phyloP scores from a whole-genome alignment of 2,329 filamentous ascomycete genomes.

The Colletotrichum sp. region DNA sequence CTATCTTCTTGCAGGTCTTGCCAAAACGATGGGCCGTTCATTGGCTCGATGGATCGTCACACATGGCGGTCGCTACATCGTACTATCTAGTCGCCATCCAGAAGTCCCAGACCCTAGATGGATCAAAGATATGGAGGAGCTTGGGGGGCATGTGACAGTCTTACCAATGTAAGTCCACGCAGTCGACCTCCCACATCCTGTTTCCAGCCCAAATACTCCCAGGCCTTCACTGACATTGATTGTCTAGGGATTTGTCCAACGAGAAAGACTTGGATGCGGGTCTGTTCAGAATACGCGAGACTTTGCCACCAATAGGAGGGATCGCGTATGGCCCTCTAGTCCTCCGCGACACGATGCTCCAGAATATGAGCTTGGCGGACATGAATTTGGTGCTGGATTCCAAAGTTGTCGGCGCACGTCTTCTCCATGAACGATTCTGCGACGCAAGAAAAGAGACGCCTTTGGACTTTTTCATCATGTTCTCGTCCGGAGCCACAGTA shows the following conservation, averaged over 20 bases:
- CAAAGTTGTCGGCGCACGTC: constrained; percentile 36
- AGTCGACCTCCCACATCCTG: neutral
- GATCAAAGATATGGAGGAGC: neutral
- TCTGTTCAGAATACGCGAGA: constrained; percentile 9
- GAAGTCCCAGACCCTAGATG: constrained; percentile 11
- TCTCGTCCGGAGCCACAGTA: constrained; percentile 33
- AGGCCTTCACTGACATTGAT: neutral
- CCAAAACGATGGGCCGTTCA: constrained; percentile 35
- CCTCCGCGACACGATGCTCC: constrained; percentile 38
- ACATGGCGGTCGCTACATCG: constrained; percentile 35
- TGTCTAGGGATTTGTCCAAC: neutral
- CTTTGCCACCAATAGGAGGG: constrained; percentile 40
- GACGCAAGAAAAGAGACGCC: neutral
- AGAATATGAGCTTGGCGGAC: constrained; percentile 28
- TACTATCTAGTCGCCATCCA: constrained; percentile 39
- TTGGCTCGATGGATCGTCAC: constrained; percentile 38
- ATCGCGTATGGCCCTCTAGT: constrained; percentile 50
- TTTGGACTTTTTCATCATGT: constrained; percentile 41
- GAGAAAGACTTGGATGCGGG: constrained; percentile 21
- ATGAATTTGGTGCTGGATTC: constrained; percentile 30
- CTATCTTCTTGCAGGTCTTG: constrained; percentile 34
- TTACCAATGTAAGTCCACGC: constrained; percentile 10
- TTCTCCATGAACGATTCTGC: constrained; percentile 34
- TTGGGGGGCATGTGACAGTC: neutral
- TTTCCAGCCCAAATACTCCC: neutral